Evolutionary conservation across 352 stramenopile species (phyloP), one percentile per base, ranked within the genome.

Genomic region (Globisporangium viniferum): DNA sequence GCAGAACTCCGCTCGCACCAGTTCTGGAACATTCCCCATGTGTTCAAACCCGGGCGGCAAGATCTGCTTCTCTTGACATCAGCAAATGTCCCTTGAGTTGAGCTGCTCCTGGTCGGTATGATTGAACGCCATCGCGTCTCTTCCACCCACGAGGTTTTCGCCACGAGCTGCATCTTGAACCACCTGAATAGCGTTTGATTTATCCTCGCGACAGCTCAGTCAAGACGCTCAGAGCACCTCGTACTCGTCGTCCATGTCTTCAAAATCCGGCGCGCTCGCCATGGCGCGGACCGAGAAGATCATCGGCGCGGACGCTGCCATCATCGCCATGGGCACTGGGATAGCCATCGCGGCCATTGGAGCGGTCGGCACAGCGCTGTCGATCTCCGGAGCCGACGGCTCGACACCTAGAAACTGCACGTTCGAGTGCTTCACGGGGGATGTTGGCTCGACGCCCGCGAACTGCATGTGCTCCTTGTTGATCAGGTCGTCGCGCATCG

Each of bases 391-490:
- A 2, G 68, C 68, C 4, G 68, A 73, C 20, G 68, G 68, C 35
- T 68, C 64, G 8, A 59, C 41, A 10, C 51, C 57, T 14, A 67
- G 5, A 20, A 73, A 71, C 49, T 70, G 68, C 7, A 73, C 63
- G 36, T 59, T 33, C 22, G 64, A 59, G 33, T 64, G 60, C 48
- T 72, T 72, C 51, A 64, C 53, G 12, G 67, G 60, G 2, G 67
- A 72, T 12, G 41, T 10, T n/a, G 31, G 59, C 33, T 68, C 64
- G 8, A 78, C 74, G 1, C 70, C 76, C 10, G 71, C 71, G 41
- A 86, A 62, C 22, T 75, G 65, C 62, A 84, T 67, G 53, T 85
- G 75, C 41, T 86, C 79, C 46, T 88, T 82, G 64, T 81, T 73
- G 44, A 77, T 76, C 15, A 81, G 68, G 39, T 78, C 68, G 22